Conservation (phyloP, 495 filamentous ascomycete genomes). For the Xylaria longipes region DNA sequence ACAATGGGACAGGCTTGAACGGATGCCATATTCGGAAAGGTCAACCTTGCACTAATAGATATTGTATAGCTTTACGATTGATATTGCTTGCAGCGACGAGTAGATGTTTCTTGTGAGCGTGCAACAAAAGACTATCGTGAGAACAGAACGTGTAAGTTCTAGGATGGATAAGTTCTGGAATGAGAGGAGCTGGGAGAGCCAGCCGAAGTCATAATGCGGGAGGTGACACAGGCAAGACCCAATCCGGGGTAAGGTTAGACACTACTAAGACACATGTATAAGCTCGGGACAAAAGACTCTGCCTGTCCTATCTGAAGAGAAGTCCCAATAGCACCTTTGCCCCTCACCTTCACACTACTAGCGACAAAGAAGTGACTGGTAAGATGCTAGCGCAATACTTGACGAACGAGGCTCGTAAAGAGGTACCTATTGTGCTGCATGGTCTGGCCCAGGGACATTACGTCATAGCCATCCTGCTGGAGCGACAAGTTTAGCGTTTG, state of each 20-base stretch:
- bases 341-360: background rate
- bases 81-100: background rate
- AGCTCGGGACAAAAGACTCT: background rate
- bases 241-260: constrained; percentile 12
- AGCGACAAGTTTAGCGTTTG: background rate
- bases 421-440: background rate
- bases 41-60: background rate
- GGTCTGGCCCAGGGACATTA: background rate
- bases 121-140: background rate
- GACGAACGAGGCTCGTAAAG: background rate
- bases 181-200: background rate
- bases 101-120: background rate
- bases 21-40: constrained; percentile 31
- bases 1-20: constrained; percentile 49
- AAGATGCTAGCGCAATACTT: background rate
- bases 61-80: background rate
- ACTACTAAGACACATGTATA: background rate
- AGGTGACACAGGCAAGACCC: constrained; percentile 4
- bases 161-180: constrained; percentile 8
- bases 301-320: background rate
- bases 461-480: constrained; percentile 1
- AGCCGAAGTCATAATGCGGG: background rate
- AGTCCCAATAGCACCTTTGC: background rate
- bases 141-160: too few relatives aligned
- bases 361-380: background rate